Evolutionary conservation across 805 yeast genomes (phyloP), one percentile per base, ranked within the genome.

Genomic region (Hanseniaspora taiwanica): DNA sequence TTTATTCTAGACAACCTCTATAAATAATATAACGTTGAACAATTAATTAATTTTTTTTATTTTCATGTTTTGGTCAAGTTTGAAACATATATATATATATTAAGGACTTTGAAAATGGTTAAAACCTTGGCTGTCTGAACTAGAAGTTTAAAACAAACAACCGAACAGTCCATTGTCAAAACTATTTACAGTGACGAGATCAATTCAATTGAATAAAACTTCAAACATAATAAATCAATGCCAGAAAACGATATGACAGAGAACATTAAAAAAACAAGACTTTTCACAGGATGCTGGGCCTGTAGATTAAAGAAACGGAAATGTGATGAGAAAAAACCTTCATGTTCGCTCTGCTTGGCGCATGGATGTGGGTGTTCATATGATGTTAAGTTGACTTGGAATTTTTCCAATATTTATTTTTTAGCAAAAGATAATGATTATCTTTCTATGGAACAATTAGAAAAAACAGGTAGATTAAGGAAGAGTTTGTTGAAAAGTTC

Each of bases 231-330:
- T 10, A 10, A 21, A n/a, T 21, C 9, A 35, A 9, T 6, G 9
- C 3, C 13, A 21, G 4, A 21, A 35, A 35, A 6, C 13, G 17
- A 19, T 10, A 19, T 34, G 36, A 10, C 36, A 14, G 17, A 12
- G 13, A 39, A 19, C 25, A 38, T 27, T 39, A 37, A 44, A 32
- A 46, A 45, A 35, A 53, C 51, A 9, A 51, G 62, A 43, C 53
- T 55, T 1, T 58, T 58, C 20, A 56, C 57, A 6, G 60, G 60
- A 5, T 58, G 62, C 41, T 58, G 62, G 62, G 55, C 58, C 5
- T 58, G 62, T 35, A 42, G 60, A 32, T 49, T 53, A 18, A 56
- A 56, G 40, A 58, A 58, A 37, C 47, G 56, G 16, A 51, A 54
- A 37, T 58, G 62, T 44, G 59, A 58, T 40, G 52, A 52, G 37